Percentiles rank a stretch among this genome's conserved stretches.
phyloP scores from a whole-genome alignment of 345 rosid genomes.

The Angophora floribunda region DNA sequence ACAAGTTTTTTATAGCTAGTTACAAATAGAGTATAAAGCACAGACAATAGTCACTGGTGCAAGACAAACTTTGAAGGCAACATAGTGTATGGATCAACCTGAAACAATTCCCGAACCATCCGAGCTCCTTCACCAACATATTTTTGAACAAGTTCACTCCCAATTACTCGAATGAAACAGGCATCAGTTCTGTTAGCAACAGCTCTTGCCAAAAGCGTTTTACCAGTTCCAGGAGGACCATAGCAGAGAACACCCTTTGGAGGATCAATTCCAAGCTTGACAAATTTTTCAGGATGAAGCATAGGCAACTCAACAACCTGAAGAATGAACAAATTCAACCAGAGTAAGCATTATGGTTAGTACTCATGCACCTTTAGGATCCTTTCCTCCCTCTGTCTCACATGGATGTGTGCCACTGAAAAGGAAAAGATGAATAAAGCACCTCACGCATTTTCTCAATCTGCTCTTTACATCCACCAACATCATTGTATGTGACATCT shows the following conservation, averaged over 20 bases:
- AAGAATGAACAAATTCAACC: not conserved
- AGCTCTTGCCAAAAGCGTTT: constrained; percentile 91
- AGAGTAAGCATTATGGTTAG: not conserved
- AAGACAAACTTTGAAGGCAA: not conserved
- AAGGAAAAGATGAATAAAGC: not conserved
- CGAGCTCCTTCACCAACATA: constrained; percentile 99
- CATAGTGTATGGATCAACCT: constrained; percentile 27
- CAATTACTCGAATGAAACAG: constrained; percentile 88
- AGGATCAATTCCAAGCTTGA: constrained; percentile 94
- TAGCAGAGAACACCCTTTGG: constrained; percentile 97
- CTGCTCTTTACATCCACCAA: constrained; percentile 97
- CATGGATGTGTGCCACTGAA: not conserved
- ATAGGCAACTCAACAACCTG: constrained; percentile 93
- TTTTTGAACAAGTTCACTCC: constrained; percentile 95
- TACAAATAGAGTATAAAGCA: not conserved
- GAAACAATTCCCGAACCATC: constrained; percentile 90
- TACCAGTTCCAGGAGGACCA: constrained; percentile 98
- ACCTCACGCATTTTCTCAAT: constrained; percentile 98
- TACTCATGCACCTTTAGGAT: not conserved
- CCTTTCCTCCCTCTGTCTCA: not conserved
- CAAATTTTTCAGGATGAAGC: constrained; percentile 96
- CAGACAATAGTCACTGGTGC: not conserved
- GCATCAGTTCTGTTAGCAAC: constrained; percentile 97
- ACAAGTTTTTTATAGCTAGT: not conserved
- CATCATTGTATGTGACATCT: constrained; percentile 96